A percentile compares a stretch with the other conserved stretches of the same genome.
Evolutionary conservation across 331 rosid species (phyloP).

Genomic region (Pyracantha coccinea): DNA sequence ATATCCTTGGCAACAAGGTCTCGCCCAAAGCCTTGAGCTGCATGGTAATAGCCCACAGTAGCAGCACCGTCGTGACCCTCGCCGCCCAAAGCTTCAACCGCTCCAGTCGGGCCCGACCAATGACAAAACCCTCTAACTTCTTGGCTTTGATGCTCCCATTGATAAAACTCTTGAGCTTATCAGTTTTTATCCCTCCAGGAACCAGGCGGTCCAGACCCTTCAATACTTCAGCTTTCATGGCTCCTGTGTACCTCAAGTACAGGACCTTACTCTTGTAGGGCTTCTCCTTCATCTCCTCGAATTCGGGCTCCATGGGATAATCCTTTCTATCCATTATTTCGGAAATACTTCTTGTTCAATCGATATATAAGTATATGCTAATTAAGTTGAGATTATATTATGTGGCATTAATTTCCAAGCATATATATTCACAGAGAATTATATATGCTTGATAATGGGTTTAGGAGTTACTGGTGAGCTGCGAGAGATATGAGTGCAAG

Average conservation of each 20-base stretch:
- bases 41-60: conserved; percentile 12
- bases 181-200: conserved; percentile 20
- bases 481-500: not conserved
- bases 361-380: no score
- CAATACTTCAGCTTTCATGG: conserved; percentile 20
- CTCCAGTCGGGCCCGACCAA: not conserved
- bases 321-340: conserved; percentile 11
- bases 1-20: not conserved
- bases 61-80: conserved; percentile 3
- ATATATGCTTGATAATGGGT: no score
- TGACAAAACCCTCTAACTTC: conserved; percentile 6
- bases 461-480: not conserved
- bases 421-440: no score
- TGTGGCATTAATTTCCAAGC: no score
- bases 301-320: conserved; percentile 13
- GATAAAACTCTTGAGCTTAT: conserved; percentile 26
- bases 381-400: no score
- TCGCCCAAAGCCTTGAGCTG: conserved; percentile 5
- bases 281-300: conserved; percentile 14
- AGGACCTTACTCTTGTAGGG: conserved; percentile 7
- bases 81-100: conserved; percentile 11
- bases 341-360: not conserved
- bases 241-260: conserved; percentile 3
- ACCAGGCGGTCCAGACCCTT: conserved; percentile 14
- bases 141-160: conserved; percentile 12